Evolutionary conservation across 73 alveolate genomes (phyloP), one percentile per base, ranked within the genome.

Genomic region (Symbiodinium pilosum): DNA sequence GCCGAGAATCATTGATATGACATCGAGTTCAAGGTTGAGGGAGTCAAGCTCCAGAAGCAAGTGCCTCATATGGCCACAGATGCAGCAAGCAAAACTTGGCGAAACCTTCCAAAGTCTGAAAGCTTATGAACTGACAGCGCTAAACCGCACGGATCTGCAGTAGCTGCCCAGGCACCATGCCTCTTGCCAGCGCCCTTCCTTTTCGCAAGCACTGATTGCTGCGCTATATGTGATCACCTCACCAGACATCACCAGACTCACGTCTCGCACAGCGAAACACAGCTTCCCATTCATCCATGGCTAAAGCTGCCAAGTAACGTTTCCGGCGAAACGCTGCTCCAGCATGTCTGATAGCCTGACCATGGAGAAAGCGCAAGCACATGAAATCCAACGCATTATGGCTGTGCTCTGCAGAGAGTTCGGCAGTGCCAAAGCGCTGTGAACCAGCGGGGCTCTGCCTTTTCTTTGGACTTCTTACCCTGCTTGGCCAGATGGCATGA

Each of bases 131-230:
- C n/a, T n/a, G n/a, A n/a, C 26, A 2, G 73, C 73, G 34, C 12
- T 24, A 54, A 11, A 54, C 73, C 26, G 32, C 32, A 54, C 73
- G 2, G 34, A 54, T 54, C 73, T 30, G 1, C 20, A 6, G 6
- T 30, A 54, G 26, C 20, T 54, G 73, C 81, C 81, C 4, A 38
- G 81, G 81, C 34, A 64, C 81, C 81, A 64, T 64, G 81, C 39
- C 81, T 64, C 81, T 28, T 64, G 81, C 81, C 81, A 64, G 30
- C 81, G 81, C 81, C 81, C 81, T 24, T 34, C 81, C 38, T 64
- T 64, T n/a, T 64, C 81, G 81, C 81, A 64, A 38, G 81, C 81
- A 64, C 81, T 64, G 34, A 64, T 64, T 64, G 81, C 81, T 64
- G 81, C 81, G 30, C 81, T 64, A 38, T n/a, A 28, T 1, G 81